These are phyloP conservation scores for Haberlea rhodopensis DNA, from an alignment of 257 asterid species.

Conservation along the genomic window DNA sequence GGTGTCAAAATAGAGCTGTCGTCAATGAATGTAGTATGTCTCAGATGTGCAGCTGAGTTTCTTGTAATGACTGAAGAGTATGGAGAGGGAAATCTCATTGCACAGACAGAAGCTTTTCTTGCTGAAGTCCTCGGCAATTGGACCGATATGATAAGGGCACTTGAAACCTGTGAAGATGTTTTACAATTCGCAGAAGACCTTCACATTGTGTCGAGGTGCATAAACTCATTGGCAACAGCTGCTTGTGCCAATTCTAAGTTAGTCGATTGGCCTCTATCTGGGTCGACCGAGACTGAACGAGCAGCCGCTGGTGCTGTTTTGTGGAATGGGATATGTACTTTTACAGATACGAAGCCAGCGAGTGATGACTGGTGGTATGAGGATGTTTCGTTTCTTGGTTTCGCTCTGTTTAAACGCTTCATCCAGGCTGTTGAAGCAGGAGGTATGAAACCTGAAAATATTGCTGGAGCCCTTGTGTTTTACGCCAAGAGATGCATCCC, in stretches of 20 bases:
- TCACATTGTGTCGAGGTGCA: conserved; percentile 71
- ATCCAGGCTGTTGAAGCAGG: conserved; percentile 65
- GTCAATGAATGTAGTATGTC: conserved; percentile 62
- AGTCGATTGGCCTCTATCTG: conserved; percentile 55
- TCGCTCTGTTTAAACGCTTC: conserved; percentile 60
- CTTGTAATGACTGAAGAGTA: conserved; percentile 81
- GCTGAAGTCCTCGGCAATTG: conserved; percentile 62
- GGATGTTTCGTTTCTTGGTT: conserved; percentile 73
- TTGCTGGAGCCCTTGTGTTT: conserved; percentile 68
- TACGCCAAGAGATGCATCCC: conserved; percentile 83
- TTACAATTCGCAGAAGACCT: conserved; percentile 67
- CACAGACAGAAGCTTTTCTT: conserved; percentile 59
- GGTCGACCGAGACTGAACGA: conserved; percentile 27
- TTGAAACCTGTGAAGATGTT: conserved; percentile 79
- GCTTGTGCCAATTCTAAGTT: conserved; percentile 70
- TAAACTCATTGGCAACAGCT: conserved; percentile 65
- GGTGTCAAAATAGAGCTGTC: conserved; percentile 74
- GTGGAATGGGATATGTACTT: conserved; percentile 67
- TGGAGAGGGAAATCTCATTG: conserved; percentile 72
- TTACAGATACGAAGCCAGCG: conserved; percentile 17
- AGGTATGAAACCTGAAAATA: conserved; percentile 58
- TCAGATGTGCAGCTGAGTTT: conserved; percentile 82
- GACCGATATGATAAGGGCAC: conserved; percentile 78
- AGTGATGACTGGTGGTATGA: conserved; percentile 88
- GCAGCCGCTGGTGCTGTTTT: conserved; percentile 24